Evolutionary conservation across 441 rosid species (phyloP), one percentile per base, ranked within the genome.

Genomic region (Pelargonium myrrhifolium): DNA sequence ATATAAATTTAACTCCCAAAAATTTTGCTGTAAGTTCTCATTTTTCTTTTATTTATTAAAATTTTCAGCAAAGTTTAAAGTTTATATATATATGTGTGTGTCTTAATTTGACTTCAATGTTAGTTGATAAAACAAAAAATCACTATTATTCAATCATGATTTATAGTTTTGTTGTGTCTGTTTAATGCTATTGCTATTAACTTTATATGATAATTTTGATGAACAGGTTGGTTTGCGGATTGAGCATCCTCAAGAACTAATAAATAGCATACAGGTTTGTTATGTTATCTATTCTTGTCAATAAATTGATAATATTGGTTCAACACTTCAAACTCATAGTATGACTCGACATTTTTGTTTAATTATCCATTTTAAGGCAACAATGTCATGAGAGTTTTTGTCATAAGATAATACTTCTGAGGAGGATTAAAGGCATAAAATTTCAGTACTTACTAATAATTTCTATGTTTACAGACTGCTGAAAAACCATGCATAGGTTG

Each of bases 191-290:
- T 66, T 56, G 5, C 39, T 65, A 9, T 47, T 63, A 51, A 59
- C 47, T 49, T 47, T 65, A 40, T 40, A 2, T 56, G 20, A 14
- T 4, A 56, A 28, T 47, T 72, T 75, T 74, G 40, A 75, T 76
- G 65, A 65, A 65, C 81, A 93, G 98, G 95, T 93, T 73, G 98
- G 97, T 61, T 85, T 93, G 80, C 96, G 96, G 20, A 68, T 93
- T 70, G 98, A 93, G 80, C 98, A 93, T 81, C 98, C 98, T 70
- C 98, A 93, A 80, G 93, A 87, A 74, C 84, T 93, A 71, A 90
- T 93, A 65, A 86, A 93, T 86, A 74, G 71, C 74, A 86, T 93
- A 74, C 98, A 89, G 97, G 97, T 89, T 56, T 24, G 78, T 74
- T 67, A 58, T 71, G 39, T 24, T 39, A 69, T 45, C 56, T 49